Percentiles rank a stretch among this genome's conserved stretches.
These are phyloP conservation scores for Uncinocarpus reesii DNA, from an alignment of 2,329 filamentous ascomycete genomes.

Conservation along the genomic window DNA sequence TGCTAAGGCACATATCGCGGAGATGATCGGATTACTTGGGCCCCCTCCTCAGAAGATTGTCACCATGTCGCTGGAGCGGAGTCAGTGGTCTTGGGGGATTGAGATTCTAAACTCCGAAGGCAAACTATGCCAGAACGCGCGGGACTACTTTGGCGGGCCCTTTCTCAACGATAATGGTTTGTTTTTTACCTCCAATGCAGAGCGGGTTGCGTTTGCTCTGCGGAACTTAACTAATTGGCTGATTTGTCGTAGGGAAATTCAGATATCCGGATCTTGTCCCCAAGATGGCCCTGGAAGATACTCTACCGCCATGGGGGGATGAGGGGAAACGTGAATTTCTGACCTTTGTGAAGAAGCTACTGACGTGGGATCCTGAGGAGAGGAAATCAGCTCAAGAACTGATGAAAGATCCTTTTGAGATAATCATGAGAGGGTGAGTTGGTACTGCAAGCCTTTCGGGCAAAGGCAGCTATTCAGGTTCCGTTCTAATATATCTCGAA, in stretches of 20 bases:
- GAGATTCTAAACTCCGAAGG: slow-evolving; percentile 24
- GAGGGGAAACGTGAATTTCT: slow-evolving; percentile 26
- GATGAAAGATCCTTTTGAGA: slow-evolving; percentile 30
- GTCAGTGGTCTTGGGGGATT: too few species aligned
- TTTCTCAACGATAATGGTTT: slow-evolving; percentile 30
- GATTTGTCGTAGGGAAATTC: slow-evolving; percentile 21
- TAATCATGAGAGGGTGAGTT: too few species aligned
- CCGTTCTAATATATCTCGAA: too few species aligned
- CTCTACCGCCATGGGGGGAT: slow-evolving; percentile 21
- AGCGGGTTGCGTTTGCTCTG: not conserved
- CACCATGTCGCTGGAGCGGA: too few species aligned
- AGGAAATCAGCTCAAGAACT: slow-evolving; percentile 30
- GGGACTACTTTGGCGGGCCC: slow-evolving; percentile 30
- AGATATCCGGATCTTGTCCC: slow-evolving; percentile 21
- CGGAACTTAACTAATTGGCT: not conserved
- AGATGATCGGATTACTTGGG: slow-evolving; percentile 36
- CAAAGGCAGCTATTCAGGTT: too few species aligned
- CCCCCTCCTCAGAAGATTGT: too few species aligned
- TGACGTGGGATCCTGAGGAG: slow-evolving; percentile 28
- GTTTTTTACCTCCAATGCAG: not conserved
- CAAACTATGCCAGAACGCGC: slow-evolving; percentile 25
- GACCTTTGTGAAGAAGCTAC: slow-evolving; percentile 27
- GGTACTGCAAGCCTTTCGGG: too few species aligned
- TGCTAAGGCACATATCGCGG: slow-evolving; percentile 32
- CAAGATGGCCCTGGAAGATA: slow-evolving; percentile 19